Base-by-base conservation (phyloP, 176 grass and related monocot species). In the Chrysopogon serrulatus region DNA sequence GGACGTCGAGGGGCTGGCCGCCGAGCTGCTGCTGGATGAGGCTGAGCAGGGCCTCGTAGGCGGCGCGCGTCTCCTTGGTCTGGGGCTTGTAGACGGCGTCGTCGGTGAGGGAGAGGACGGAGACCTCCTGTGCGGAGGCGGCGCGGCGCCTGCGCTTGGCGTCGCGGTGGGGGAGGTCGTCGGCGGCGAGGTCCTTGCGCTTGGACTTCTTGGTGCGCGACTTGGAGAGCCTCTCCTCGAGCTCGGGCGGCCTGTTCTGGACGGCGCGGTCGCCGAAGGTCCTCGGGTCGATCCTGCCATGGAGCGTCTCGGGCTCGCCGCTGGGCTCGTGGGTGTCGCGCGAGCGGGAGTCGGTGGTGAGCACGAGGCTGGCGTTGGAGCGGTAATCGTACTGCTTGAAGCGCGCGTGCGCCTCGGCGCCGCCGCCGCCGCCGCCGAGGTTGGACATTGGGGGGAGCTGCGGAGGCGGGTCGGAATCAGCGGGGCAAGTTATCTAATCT, bases 341-440 rank as follows among this genome's bases (percentile, higher is more conserved):
- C 19, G 91, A 91, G 40, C 93, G 93, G 27, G 96, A 95, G 73
- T 98, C 96, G 5, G 96, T 92, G 53, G 96, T 98, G 59, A 98
- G 89, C n/a, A 98, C 96, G 39, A 98, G 93, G 76, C 89, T 92
- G 15, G 96, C 95, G 87, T 95, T 98, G 76, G 96, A 91, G 40
- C 93, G 82, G 73, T 98, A 98, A 82, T 98, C 96, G 74, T 98
- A 98, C 86, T 98, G 93, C 87, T 95, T 98, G 92, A 95, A 92
- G 17, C 96, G 96, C 41, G 93, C 96, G 78, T 93, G 87, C 33
- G 96, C 91, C 83, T 98, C 96, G 8, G 96, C 96, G 61, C 96
- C 96, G 11, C 96, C 94, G n/a, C 94, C 95, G n/a, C 92, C 60
- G 83, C n/a, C 95, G 27, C 96, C 93, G 33, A 86, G 74, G 82